A percentile compares a stretch with the other conserved stretches of the same genome.
Evolutionary conservation across 208 protist genomes (phyloP).

Genomic region (Leishmania aethiopica): DNA sequence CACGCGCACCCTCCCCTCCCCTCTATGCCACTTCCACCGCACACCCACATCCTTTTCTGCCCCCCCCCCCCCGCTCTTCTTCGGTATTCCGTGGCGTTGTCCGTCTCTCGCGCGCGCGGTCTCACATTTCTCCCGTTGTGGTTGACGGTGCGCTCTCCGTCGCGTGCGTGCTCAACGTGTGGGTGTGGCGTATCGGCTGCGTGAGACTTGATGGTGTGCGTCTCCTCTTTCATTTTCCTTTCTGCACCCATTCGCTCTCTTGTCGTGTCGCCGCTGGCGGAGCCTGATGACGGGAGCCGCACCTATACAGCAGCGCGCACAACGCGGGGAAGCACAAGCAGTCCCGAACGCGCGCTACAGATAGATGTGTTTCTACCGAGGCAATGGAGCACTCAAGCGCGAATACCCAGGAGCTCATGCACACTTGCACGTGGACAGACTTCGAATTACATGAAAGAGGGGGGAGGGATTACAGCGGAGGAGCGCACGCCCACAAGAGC

Average conservation of each 20-base stretch:
- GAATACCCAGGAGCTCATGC: background rate
- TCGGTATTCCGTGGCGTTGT: background rate
- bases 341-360: background rate
- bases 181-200: background rate
- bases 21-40: background rate
- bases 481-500: background rate
- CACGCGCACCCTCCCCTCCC: background rate
- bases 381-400: background rate
- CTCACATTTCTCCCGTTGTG: background rate
- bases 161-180: background rate
- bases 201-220: background rate
- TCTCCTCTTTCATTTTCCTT: constrained; percentile 2
- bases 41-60: background rate
- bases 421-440: background rate
- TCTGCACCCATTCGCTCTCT: background rate
- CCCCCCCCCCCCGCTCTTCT: background rate
- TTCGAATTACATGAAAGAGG: background rate
- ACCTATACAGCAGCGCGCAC: background rate
- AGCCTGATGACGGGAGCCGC: background rate
- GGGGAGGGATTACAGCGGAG: background rate
- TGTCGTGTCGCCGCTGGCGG: background rate
- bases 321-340: background rate
- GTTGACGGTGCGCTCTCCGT: background rate
- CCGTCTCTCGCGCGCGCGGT: background rate
- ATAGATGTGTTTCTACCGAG: background rate